phyloP scores from a whole-genome alignment of 768 basidiomycete genomes.

The Russula sp. region DNA sequence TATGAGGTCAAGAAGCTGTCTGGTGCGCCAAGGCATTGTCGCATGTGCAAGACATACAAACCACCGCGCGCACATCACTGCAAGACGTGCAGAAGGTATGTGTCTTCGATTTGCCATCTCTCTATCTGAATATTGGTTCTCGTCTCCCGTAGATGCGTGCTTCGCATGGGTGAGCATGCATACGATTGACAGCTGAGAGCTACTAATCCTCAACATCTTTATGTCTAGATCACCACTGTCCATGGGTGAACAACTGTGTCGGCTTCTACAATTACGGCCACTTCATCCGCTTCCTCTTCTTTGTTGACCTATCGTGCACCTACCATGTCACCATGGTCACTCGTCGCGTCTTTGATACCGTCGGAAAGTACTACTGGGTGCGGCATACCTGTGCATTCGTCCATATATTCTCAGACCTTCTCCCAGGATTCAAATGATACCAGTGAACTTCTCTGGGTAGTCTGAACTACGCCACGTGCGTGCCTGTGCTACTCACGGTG shows the following conservation, averaged over 20 bases:
- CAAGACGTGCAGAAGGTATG: conserved; percentile 76
- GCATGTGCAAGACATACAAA: conserved; percentile 81
- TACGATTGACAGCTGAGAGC: background rate
- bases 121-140: background rate
- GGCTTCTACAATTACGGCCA: conserved; percentile 89
- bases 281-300: conserved; percentile 90
- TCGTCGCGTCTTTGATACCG: conserved; percentile 52
- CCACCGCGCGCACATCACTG: conserved; percentile 93
- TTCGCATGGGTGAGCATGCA: conserved; percentile 74
- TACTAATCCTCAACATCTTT: background rate
- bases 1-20: conserved; percentile 91
- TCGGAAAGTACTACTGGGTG: conserved; percentile 53
- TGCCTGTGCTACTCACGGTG: conserved; percentile 83
- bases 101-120: conserved; percentile 20
- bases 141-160: conserved; percentile 56
- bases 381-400: conserved; percentile 25
- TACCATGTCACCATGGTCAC: conserved; percentile 88
- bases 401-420: background rate
- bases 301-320: conserved; percentile 82
- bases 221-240: conserved; percentile 78
- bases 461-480: conserved; percentile 78
- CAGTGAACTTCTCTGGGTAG: conserved; percentile 74
- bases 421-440: conserved; percentile 67
- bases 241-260: conserved; percentile 93
- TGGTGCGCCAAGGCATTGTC: conserved; percentile 79